Evolutionary conservation across 2,329 filamentous ascomycete genomes (phyloP), one percentile per base, ranked within the genome.

Genomic region (Diaporthe aspalathi): DNA sequence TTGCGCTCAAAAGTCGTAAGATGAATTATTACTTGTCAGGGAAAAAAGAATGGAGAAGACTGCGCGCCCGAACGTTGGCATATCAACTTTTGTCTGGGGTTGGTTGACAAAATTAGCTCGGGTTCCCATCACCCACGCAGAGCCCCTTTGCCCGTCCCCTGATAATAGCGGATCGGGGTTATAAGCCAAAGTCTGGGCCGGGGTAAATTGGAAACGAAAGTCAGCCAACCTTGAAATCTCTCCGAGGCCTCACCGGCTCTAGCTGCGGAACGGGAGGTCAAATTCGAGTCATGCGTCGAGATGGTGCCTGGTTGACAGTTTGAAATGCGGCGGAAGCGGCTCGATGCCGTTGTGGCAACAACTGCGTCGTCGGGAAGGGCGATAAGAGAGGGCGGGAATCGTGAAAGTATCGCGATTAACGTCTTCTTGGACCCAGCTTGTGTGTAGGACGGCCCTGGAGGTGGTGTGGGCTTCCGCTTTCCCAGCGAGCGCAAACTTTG

Each of bases 71-170:
- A 20, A 68, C 22, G 47, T 50, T 68, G 53, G 53, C 43, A 68
- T 40, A 40, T 40, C 53, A 50, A 68, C 29, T 60, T 11, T 56
- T 38, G 49, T 56, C 62, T 67, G 60, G 47, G 43, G 38, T n/a
- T 40, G 49, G 52, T 32, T 35, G 24, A 57, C 49, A 67, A 38
- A 38, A 67, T 70, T 60, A 57, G 62, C 67, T 50, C 67, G 53
- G 45, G 67, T 50, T 49, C 60, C 24, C 60, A 32, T 50, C 14
- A 38, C 27, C 67, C 67, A 24, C 53, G 53, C 47, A 60, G 67
- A 68, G 53, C 43, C 67, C 67, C 53, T 60, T 60, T 68, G 43
- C 35, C n/a, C 17, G 17, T 65, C 52, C 71, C 70, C 70, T 72
- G 60, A 54, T 9, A 35, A 67, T 70, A 68, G 60, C 27, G 67